A percentile compares a stretch with the other conserved stretches of the same genome.
These are phyloP conservation scores for Phellopilus nigrolimitatus DNA, from an alignment of 1,284 basidiomycete species.

Conservation along the genomic window DNA sequence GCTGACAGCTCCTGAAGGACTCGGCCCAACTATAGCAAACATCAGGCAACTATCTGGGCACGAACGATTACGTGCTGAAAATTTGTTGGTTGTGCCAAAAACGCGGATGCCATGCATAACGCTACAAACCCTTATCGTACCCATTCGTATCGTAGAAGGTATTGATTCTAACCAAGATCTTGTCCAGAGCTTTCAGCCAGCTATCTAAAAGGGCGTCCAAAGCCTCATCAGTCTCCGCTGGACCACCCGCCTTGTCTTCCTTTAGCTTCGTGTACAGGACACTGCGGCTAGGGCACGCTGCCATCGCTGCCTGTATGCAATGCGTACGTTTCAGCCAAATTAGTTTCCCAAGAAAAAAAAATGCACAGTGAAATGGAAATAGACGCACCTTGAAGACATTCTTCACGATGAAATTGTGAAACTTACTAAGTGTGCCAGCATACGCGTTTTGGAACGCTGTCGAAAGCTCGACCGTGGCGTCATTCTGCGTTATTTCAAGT, in stretches of 20 bases:
- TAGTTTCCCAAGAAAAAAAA: neutral
- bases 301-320: conserved; percentile 48
- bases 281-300: conserved; percentile 56
- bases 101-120: neutral
- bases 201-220: conserved; percentile 9
- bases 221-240: conserved; percentile 10
- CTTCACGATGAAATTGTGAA: conserved; percentile 87
- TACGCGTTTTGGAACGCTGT: conserved; percentile 83
- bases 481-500: conserved; percentile 67
- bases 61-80: neutral
- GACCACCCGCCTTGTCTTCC: conserved; percentile 15
- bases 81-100: neutral
- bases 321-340: too few relatives aligned
- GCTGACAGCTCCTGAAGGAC: too few relatives aligned
- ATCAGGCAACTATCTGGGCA: too few relatives aligned
- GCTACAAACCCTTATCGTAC: conserved; percentile 15
- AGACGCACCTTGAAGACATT: conserved; percentile 76
- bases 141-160: conserved; percentile 12
- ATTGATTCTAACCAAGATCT: conserved; percentile 11
- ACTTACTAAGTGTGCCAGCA: conserved; percentile 75
- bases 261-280: conserved; percentile 55
- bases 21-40: too few relatives aligned
- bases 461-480: conserved; percentile 69
- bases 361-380: neutral
- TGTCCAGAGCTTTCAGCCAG: conserved; percentile 15